Evolutionary conservation across 176 grass and related monocot species (phyloP).

Genomic region (Triticum aestivum): IWGSC_CS_RefSeq_v2.1 NC_057798.1:80122803-80123302

Average conservation of each 20-base stretch:
- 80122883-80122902: neutral
- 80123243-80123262: neutral
- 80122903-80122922: neutral
- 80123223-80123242: no score
- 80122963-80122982: neutral
- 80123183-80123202: no score
- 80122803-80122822: neutral
- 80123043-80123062: no score
- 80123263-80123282: neutral
- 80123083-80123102: no score
- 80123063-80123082: no score
- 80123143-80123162: no score
- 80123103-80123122: no score
- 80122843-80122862: slow-evolving; percentile 5
- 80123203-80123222: no score
- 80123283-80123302: neutral
- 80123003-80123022: no score
- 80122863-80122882: neutral
- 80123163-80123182: no score
- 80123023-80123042: no score
- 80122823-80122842: neutral
- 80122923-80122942: neutral
- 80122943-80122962: neutral
- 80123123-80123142: no score
- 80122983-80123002: neutral